phyloP scores from a whole-genome alignment of 202 grass and related monocot genomes.

The Digitaria exilis region DNA sequence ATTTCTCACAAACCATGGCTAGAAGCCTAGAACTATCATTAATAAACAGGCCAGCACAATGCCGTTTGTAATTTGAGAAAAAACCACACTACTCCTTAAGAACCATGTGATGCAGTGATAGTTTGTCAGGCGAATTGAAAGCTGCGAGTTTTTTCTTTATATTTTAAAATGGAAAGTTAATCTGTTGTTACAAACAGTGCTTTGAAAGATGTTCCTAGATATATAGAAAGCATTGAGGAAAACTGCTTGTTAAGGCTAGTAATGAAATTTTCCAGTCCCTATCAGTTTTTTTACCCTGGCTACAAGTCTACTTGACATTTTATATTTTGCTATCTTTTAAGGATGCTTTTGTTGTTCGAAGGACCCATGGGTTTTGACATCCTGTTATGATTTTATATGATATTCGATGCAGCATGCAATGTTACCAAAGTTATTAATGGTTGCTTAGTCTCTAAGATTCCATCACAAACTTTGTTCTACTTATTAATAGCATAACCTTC shows the following conservation, averaged over 20 bases:
- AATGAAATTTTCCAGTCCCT: no score
- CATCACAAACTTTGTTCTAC: not conserved
- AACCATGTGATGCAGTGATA: not conserved
- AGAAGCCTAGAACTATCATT: not conserved
- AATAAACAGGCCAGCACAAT: not conserved
- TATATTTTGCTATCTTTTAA: not conserved
- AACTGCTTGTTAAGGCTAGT: no score
- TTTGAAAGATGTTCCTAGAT: no score
- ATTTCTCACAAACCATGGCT: not conserved
- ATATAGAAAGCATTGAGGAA: no score
- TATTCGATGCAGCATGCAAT: not conserved
- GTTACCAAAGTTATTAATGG: not conserved
- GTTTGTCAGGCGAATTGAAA: conserved; percentile 3
- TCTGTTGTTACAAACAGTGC: not conserved
- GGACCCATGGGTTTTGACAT: not conserved
- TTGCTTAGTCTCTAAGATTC: not conserved
- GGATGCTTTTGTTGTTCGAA: not conserved
- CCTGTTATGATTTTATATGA: not conserved
- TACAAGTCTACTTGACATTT: not conserved
- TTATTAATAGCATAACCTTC: not conserved
- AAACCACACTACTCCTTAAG: not conserved
- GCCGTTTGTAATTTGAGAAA: not conserved
- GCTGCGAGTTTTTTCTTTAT: not conserved
- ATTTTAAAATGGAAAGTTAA: conserved; percentile 2
- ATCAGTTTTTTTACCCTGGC: not conserved